A percentile compares a stretch with the other conserved stretches of the same genome.
phyloP scores from a whole-genome alignment of 208 protist genomes.

The Spongospora subterranea region DNA sequence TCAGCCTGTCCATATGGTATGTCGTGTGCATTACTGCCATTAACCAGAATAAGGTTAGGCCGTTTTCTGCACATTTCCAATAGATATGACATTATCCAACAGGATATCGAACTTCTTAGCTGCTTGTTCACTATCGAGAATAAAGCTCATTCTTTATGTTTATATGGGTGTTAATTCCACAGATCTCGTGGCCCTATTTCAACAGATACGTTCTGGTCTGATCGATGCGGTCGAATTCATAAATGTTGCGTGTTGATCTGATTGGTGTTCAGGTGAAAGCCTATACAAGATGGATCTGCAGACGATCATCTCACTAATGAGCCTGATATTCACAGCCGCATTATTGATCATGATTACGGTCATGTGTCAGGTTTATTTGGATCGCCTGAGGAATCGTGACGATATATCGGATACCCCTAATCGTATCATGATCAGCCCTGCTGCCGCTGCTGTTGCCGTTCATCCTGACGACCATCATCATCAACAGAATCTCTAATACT shows the following conservation, averaged over 20 bases:
- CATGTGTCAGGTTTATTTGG: background rate
- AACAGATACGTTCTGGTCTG: constrained; percentile 4
- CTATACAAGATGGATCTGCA: background rate
- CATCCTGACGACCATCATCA: too few species aligned
- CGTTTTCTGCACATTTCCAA: background rate
- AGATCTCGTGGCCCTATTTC: background rate
- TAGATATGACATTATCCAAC: background rate
- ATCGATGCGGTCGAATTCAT: background rate
- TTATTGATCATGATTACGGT: background rate
- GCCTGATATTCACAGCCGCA: background rate
- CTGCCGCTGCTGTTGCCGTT: too few species aligned
- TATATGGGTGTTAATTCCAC: background rate
- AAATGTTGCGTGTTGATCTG: background rate
- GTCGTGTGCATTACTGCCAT: constrained; percentile 28
- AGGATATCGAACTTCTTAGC: background rate
- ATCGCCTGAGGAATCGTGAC: background rate
- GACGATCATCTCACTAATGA: background rate
- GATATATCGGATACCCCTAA: too few species aligned
- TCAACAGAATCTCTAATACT: too few species aligned
- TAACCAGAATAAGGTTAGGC: constrained; percentile 1
- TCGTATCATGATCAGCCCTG: too few species aligned
- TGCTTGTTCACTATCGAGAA: constrained; percentile 1
- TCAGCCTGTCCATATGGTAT: constrained; percentile 39
- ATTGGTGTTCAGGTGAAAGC: background rate
- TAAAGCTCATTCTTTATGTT: background rate